These are phyloP conservation scores for Lachancea waltii DNA, from an alignment of 805 yeast genomes.

Conservation along the genomic window DNA sequence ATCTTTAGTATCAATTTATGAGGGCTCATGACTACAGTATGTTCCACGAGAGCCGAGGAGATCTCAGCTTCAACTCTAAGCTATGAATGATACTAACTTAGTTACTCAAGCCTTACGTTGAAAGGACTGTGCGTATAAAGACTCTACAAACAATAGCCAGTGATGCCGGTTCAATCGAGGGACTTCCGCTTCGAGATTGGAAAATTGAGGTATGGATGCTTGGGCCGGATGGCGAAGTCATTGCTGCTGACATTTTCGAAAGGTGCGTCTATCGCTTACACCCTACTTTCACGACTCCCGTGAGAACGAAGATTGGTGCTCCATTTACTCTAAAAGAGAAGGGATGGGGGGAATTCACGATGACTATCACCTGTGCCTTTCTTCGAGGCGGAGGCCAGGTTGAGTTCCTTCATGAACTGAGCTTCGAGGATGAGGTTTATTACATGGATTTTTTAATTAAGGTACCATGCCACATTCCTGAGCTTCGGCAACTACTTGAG, in stretches of 20 bases:
- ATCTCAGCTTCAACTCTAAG: too few species aligned
- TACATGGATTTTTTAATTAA: conserved; percentile 65
- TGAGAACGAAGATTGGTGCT: conserved; percentile 59
- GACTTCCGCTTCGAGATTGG: conserved; percentile 91
- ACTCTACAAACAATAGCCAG: conserved; percentile 75
- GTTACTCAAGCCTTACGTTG: conserved; percentile 35
- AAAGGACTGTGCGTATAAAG: conserved; percentile 76
- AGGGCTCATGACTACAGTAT: conserved; percentile 13
- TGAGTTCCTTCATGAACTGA: conserved; percentile 70
- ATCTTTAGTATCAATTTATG: too few species aligned
- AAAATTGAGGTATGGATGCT: conserved; percentile 64
- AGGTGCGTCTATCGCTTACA: conserved; percentile 84
- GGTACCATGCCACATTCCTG: conserved; percentile 66
- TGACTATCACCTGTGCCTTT: conserved; percentile 65
- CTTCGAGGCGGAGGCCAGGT: conserved; percentile 79
- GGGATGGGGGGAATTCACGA: conserved; percentile 97
- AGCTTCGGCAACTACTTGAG: conserved; percentile 54
- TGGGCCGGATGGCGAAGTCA: conserved; percentile 68
- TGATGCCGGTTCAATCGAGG: conserved; percentile 68
- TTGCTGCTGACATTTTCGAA: conserved; percentile 77
- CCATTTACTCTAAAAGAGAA: conserved; percentile 83
- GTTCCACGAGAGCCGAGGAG: too few species aligned
- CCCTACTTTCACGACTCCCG: conserved; percentile 86
- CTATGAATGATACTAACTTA: conserved; percentile 6
- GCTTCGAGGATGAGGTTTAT: conserved; percentile 69